Evolutionary conservation across 106 monocot species (phyloP).

Genomic region (Cymbidium sinense): DNA sequence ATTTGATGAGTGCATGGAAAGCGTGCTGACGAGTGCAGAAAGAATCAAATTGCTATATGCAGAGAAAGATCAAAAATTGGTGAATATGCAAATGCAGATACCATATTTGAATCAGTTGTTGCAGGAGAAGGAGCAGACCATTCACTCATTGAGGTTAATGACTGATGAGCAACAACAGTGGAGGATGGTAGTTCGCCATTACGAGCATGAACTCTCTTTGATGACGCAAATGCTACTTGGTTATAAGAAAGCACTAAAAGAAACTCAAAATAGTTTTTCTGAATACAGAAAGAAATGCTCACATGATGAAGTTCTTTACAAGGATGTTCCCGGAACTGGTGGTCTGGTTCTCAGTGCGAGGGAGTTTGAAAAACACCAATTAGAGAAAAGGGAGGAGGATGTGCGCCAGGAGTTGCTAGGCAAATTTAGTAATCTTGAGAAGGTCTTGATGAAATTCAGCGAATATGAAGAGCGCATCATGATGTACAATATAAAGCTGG

Average conservation of each 20-base stretch:
- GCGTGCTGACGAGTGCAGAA: constrained; percentile 16
- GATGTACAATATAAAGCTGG: constrained; percentile 20
- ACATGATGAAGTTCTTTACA: constrained; percentile 51
- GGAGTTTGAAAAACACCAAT: constrained; percentile 53
- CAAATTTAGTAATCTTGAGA: constrained; percentile 43
- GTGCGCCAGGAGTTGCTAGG: constrained; percentile 25
- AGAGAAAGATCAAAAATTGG: constrained; percentile 53
- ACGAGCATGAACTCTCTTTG: constrained; percentile 64
- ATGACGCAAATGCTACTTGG: constrained; percentile 54
- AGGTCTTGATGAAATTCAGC: constrained; percentile 32
- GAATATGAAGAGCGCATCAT: constrained; percentile 14
- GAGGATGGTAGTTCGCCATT: constrained; percentile 32
- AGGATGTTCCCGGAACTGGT: constrained; percentile 55
- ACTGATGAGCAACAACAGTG: constrained; percentile 67
- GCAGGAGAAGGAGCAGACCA: constrained; percentile 60
- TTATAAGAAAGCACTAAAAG: constrained; percentile 68
- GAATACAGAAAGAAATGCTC: constrained; percentile 64
- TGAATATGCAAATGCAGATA: constrained; percentile 51
- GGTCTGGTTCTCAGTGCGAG: constrained; percentile 54
- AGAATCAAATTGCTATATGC: constrained; percentile 35
- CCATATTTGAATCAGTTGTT: constrained; percentile 44
- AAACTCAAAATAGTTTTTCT: constrained; percentile 44
- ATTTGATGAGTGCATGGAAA: constrained; percentile 34
- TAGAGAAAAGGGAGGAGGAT: constrained; percentile 45
- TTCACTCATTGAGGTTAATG: constrained; percentile 38